Base-by-base conservation (phyloP, 2,329 filamentous ascomycete genomes). In the Cordyceps tenuipes region DNA sequence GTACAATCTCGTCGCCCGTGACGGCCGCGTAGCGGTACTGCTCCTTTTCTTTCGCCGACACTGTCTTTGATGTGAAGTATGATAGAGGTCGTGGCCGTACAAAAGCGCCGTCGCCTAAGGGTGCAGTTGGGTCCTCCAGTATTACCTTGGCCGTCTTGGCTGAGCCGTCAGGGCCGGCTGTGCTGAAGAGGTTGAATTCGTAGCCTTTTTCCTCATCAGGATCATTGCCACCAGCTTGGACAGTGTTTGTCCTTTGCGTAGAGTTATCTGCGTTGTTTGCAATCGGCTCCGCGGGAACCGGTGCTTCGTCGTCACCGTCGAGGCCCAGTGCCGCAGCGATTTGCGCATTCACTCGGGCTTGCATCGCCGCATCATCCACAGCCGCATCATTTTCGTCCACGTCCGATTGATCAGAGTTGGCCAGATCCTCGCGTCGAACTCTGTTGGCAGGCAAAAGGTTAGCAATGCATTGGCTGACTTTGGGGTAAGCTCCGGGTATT, bases 131-230 rank as follows among this genome's bases (percentile, higher is more conserved):
- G 43, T 76, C 71, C 21, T 75, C 71, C 19, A 86, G 72, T 2
- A 84, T 70, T 19, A 87, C 76, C 61, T 79, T 84, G 56, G 76
- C 74, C 1, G 73, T 50, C 6, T 23, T 39, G 4, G 9, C 2
- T 9, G 48, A 9, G 48, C 57, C 47, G 29, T 39, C 69, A 2
- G 75, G 71, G 5, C 70, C 71, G 19, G 77, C 71, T 49, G 75
- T 74, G 63, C 77, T 77, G 67, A 87, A 87, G 31, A 87, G 76
- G 9, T 79, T 76, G 64, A 84, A 85, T 57, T 77, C 76, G 52
- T 77, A 74, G 19, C 71, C 62, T 19, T 60, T 65, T 8, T 68
- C 63, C 10, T 63, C 64, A 12, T 70, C 66, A 7, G 64, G 65
- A 8, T 66, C 66, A 15, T 66, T 63, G 5, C 47, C 62, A 15